These are phyloP conservation scores for Ganoderma meredithae DNA, from an alignment of 1,284 basidiomycete species.

Conservation along the genomic window DNA sequence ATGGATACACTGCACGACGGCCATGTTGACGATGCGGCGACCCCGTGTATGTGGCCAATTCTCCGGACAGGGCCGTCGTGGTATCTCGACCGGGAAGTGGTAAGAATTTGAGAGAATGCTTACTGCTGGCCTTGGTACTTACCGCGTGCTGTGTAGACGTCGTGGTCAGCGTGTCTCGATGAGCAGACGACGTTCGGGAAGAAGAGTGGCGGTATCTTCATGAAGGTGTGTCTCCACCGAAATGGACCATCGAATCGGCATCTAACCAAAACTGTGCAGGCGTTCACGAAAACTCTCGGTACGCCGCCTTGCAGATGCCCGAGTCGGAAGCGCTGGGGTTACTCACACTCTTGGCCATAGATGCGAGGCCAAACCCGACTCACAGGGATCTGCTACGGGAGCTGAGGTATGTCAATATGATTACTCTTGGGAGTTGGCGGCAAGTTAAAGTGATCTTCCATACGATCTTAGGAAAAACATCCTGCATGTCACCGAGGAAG, in stretches of 20 bases:
- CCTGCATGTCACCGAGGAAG: background rate
- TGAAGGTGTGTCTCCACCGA: constrained; percentile 9
- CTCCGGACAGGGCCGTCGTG: too few species aligned
- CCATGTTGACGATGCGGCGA: background rate
- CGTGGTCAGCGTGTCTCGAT: constrained; percentile 28
- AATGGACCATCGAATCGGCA: background rate
- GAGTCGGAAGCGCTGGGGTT: background rate
- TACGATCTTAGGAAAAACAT: background rate
- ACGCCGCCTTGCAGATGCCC: background rate
- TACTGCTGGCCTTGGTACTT: background rate
- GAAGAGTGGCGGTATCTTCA: constrained; percentile 24
- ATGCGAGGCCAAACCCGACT: background rate
- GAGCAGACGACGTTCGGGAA: constrained; percentile 14
- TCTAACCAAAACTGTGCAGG: background rate
- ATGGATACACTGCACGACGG: constrained; percentile 9
- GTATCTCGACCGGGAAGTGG: constrained; percentile 15
- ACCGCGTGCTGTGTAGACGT: constrained; percentile 11
- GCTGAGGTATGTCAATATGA: background rate
- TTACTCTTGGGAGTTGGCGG: background rate
- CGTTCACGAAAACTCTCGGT: constrained; percentile 5
- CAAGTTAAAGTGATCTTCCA: too few species aligned
- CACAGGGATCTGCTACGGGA: constrained; percentile 9
- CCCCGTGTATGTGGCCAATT: background rate
- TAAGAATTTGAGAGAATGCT: background rate
- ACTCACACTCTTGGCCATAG: background rate